Base-by-base conservation (phyloP, 768 basidiomycete species). In the Naganishia onofrii region DNA sequence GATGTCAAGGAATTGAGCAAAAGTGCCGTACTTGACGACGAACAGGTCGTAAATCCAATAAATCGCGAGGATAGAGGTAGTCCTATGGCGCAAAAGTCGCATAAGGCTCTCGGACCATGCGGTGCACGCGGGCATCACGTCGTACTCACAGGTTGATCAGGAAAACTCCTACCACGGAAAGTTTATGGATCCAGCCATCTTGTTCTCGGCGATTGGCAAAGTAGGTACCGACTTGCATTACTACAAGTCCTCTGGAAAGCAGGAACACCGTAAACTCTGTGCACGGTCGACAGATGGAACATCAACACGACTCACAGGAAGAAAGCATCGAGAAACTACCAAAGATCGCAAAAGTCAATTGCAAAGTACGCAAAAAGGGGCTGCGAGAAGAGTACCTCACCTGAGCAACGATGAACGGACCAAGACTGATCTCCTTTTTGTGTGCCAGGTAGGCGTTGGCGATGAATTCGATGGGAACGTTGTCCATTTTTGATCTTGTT, bases 1-100 rank as follows among this genome's bases (percentile, higher is more conserved):
- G 23, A 63, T 48, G 54, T 58, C 58, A n/a, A 69, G 34, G 38
- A 69, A 69, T 15, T 58, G 56, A 19, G 42, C 46, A 36, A 48
- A 69, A 3, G 56, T 58, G 13, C 68, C 68, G 48, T 48, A 69
- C 17, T 63, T 26, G 19, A 52, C 29, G 12, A 69, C 68, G 31
- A 69, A 69, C 2, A 69, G 57, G 29, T 63, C 10, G 23, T 69
- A 69, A 21, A 69, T 63, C 68, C 68, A 69, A 15, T 26, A 51
- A 13, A 69, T 60, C 19, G 44, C 32, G 17, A 69, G 57, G 12
- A 44, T 34, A 23, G 60, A 63, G 26, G 68, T 69, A 8, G 29
- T 38, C 29, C 56, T 58, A 17, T n/a, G n/a, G n/a, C n/a, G n/a
- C n/a, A n/a, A n/a, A n/a, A n/a, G n/a, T n/a, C n/a, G n/a, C n/a